Conservation (phyloP, 108 stramenopile genomes). For the Chaetoceros tenuissimus region DNA sequence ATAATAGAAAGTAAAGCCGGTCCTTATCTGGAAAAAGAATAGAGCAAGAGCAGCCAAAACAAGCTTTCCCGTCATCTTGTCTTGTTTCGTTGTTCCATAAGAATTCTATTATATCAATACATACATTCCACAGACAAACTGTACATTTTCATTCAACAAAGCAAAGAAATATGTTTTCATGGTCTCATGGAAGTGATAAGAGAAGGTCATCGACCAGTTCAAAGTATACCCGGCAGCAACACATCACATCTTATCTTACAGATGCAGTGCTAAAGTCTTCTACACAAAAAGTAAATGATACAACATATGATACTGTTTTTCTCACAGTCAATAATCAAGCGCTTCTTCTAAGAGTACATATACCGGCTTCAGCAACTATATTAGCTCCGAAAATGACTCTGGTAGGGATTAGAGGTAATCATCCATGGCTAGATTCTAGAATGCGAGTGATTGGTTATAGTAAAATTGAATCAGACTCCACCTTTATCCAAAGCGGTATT, state of each 20-base stretch:
- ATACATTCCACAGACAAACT: too few species aligned
- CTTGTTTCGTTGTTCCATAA: too few species aligned
- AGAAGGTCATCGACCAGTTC: neutral
- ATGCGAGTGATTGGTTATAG: slow-evolving; percentile 64
- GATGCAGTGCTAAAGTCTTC: slow-evolving; percentile 57
- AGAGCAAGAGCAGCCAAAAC: too few species aligned
- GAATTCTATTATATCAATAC: too few species aligned
- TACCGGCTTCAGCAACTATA: slow-evolving; percentile 16
- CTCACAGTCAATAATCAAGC: slow-evolving; percentile 63
- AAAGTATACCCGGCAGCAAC: neutral
- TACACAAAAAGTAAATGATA: slow-evolving; percentile 65
- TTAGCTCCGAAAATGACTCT: slow-evolving; percentile 56
- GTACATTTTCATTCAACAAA: too few species aligned
- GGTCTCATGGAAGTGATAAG: neutral
- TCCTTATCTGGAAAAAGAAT: too few species aligned
- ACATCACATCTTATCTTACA: slow-evolving; percentile 40
- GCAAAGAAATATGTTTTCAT: neutral
- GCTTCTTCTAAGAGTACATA: slow-evolving; percentile 59
- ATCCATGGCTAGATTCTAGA: slow-evolving; percentile 55
- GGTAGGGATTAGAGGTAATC: slow-evolving; percentile 59
- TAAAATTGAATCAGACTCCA: slow-evolving; percentile 42
- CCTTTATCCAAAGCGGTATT: slow-evolving; percentile 41
- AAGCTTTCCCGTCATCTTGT: too few species aligned
- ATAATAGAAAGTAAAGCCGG: too few species aligned
- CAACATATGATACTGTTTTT: slow-evolving; percentile 78